phyloP scores from a whole-genome alignment of 139 green algal genomes.

The Haematococcus lacustris region DNA sequence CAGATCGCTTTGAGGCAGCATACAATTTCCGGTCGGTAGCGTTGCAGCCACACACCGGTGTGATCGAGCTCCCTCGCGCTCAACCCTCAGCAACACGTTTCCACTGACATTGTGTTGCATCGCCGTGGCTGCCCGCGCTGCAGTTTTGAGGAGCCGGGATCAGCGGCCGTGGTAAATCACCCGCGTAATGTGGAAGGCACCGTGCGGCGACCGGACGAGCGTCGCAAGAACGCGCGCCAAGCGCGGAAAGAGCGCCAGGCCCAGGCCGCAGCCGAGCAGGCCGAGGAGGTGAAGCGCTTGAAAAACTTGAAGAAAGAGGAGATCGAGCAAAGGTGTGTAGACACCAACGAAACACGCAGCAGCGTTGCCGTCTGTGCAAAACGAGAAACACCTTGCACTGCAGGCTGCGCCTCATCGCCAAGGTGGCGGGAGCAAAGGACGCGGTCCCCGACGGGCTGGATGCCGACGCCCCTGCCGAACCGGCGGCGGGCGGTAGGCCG shows the following conservation, averaged over 20 bases:
- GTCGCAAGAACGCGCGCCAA: conserved; percentile 54
- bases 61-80: no score
- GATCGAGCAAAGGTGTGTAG: conserved; percentile 58
- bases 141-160: conserved; percentile 76
- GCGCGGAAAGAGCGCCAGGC: conserved; percentile 37
- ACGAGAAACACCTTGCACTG: neutral
- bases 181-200: conserved; percentile 58
- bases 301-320: conserved; percentile 90
- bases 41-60: no score
- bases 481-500: neutral
- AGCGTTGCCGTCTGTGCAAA: neutral
- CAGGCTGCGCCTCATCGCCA: conserved; percentile 52
- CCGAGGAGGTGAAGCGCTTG: conserved; percentile 63
- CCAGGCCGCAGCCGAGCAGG: conserved; percentile 30
- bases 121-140: neutral
- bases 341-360: no score
- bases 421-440: conserved; percentile 37
- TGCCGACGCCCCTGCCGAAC: neutral
- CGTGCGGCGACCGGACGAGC: conserved; percentile 57
- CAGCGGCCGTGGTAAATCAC: conserved; percentile 57
- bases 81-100: no score
- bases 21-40: conserved; percentile 95
- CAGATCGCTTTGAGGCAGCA: conserved; percentile 75
- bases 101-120: no score
- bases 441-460: neutral